Conservation (phyloP, 768 basidiomycete species). For the Pleurotus tuoliensis region DNA sequence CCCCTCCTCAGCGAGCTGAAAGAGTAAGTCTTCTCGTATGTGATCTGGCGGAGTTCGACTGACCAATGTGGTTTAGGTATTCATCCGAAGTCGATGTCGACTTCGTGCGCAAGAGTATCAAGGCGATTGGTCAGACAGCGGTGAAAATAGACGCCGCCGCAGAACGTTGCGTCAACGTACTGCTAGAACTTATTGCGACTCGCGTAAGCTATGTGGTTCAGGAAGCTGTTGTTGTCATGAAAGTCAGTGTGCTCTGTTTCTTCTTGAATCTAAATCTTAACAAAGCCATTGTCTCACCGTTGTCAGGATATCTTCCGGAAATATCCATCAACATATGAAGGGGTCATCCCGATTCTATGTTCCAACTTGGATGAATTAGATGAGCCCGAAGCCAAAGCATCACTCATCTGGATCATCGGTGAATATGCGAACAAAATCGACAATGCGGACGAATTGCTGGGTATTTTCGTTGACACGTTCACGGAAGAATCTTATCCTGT, state of each 20-base stretch:
- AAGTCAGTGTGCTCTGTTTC: slow-evolving; percentile 47
- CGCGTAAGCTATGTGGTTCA: slow-evolving; percentile 97
- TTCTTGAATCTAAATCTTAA: not conserved
- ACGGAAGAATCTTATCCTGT: slow-evolving; percentile 92
- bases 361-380: slow-evolving; percentile 95
- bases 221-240: slow-evolving; percentile 98
- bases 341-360: slow-evolving; percentile 92
- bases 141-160: slow-evolving; percentile 93
- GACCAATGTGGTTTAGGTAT: slow-evolving; percentile 49
- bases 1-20: slow-evolving; percentile 92
- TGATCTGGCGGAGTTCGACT: not conserved
- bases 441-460: slow-evolving; percentile 90
- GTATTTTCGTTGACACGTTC: slow-evolving; percentile 89
- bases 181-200: slow-evolving; percentile 89
- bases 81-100: slow-evolving; percentile 98
- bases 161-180: slow-evolving; percentile 90
- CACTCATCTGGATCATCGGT: slow-evolving; percentile 98
- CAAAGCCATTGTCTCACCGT: not conserved
- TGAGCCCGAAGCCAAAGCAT: slow-evolving; percentile 97
- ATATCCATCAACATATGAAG: slow-evolving; percentile 95
- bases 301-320: slow-evolving; percentile 93
- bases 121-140: slow-evolving; percentile 95
- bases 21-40: slow-evolving; percentile 57
- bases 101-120: slow-evolving; percentile 92
- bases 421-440: slow-evolving; percentile 98